Evolutionary conservation across 768 basidiomycete genomes (phyloP), one percentile per base, ranked within the genome.

Genomic region (Chalciporus chontae): DNA sequence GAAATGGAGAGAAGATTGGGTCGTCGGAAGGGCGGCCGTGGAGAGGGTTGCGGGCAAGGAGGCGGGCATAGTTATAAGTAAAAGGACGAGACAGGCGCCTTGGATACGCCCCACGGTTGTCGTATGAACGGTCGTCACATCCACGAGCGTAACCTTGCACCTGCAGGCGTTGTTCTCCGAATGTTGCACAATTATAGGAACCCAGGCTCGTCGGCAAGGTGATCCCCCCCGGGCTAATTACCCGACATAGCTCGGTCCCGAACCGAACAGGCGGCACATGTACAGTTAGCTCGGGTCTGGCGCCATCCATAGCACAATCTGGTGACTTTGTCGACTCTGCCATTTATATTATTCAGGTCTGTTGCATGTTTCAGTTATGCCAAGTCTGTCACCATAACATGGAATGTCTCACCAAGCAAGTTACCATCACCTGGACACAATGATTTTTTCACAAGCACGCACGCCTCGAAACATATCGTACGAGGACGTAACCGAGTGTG

Each of bases 191-290:
- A 70, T 31, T 8, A 29, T 67, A 70, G 70, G 65, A 64, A 73
- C 72, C 72, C 72, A 73, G 68, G 67, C 66, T 66, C 64, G 82
- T 84, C 78, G 80, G 78, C 82, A 83, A 83, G 83, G 81, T 56
- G 78, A 84, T 70, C 46, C 34, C 52, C 54, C 52, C 50, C 54
- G 46, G 47, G 21, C 19, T 39, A 52, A 53, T 48, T 17, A 27
- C 34, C 34, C 34, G 34, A 50, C 62, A 66, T 61, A 43, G 60
- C 63, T 40, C 43, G 40, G 41, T 32, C 27, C 54, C 60, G 55
- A 53, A 62, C 50, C 61, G 55, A 39, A 41, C 54, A 34, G 47
- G 34, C 26, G 29, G n/a, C n/a, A n/a, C n/a, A n/a, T n/a, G n/a
- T n/a, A n/a, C n/a, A n/a, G n/a, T n/a, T n/a, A n/a, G 48, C 38